phyloP scores from a whole-genome alignment of 2,329 filamentous ascomycete genomes.

The Fusarium pseudoanthophilum region DNA sequence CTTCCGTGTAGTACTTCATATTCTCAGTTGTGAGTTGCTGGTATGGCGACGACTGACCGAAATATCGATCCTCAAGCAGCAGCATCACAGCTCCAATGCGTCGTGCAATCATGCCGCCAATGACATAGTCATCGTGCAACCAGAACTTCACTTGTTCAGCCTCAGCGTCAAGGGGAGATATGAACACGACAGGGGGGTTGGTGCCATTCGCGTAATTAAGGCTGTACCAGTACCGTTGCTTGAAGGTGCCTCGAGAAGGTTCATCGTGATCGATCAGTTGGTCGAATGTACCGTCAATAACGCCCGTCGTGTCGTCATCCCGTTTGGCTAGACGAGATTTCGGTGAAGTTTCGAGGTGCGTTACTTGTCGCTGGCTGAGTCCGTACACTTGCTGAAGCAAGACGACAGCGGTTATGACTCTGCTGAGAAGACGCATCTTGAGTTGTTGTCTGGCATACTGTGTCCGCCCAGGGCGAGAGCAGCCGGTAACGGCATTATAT shows the following conservation, averaged over 20 bases:
- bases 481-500: neutral
- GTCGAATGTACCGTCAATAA: neutral
- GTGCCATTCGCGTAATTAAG: conserved; percentile 3
- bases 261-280: conserved; percentile 3
- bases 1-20: conserved; percentile 1
- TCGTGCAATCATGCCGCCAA: conserved; percentile 4
- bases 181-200: neutral
- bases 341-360: neutral
- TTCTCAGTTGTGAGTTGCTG: neutral
- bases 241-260: neutral
- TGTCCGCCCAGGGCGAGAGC: neutral
- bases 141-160: conserved; percentile 8
- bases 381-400: neutral
- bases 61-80: conserved; percentile 3
- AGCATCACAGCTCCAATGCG: conserved; percentile 1
- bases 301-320: neutral
- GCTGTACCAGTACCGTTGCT: conserved; percentile 14
- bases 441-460: neutral
- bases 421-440: neutral
- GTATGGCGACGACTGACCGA: conserved; percentile 1
- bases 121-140: conserved; percentile 6
- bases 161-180: neutral
- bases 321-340: neutral
- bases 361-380: neutral
- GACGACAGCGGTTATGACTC: neutral